phyloP scores from a whole-genome alignment of 164 flowering plant genomes.

The Saururus chinensis region DNA sequence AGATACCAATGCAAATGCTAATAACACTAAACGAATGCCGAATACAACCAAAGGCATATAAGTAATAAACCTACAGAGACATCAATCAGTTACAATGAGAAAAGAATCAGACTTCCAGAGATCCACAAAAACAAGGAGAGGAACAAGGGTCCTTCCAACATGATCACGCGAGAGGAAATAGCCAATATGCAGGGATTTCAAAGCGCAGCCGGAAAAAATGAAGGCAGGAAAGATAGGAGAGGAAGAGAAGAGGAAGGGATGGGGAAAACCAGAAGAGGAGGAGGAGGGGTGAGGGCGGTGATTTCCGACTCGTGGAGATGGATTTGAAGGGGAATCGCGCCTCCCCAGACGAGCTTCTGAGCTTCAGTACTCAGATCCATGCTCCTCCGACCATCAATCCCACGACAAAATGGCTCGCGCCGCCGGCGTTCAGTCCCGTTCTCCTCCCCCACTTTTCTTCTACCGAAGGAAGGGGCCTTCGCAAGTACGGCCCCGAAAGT shows the following conservation, averaged over 20 bases:
- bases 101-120: neutral
- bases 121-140: neutral
- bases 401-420: neutral
- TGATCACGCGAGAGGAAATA: neutral
- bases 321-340: slow-evolving; percentile 87
- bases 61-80: neutral
- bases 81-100: too few species aligned
- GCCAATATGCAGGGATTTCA: neutral
- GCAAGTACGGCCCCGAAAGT: neutral
- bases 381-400: neutral
- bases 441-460: neutral
- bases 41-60: neutral
- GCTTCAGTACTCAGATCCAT: slow-evolving; percentile 39
- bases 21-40: neutral
- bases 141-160: neutral
- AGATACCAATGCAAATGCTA: neutral
- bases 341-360: slow-evolving; percentile 72
- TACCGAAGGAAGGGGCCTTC: neutral
- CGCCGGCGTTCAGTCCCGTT: neutral
- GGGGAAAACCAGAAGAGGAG: slow-evolving; percentile 49
- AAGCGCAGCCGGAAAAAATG: neutral
- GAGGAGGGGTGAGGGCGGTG: slow-evolving; percentile 82
- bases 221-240: neutral
- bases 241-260: neutral
- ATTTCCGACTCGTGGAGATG: slow-evolving; percentile 94